Evolutionary conservation across 805 yeast genomes (phyloP), one percentile per base, ranked within the genome.

Genomic region (Crinitomyces ghanaensis): DNA sequence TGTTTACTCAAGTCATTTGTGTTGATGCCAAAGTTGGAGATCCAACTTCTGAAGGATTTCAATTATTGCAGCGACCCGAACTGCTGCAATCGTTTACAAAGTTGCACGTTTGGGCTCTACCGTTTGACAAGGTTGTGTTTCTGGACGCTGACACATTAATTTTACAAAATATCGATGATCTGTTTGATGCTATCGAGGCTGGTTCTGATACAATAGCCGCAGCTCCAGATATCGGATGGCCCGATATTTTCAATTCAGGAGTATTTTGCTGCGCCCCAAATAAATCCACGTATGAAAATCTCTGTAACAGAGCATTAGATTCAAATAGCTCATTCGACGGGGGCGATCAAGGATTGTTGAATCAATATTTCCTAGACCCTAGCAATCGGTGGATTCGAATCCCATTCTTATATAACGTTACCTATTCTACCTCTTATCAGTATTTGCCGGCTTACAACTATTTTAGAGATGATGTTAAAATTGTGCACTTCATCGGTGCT

Each of bases 341-440:
- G 26, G 88, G 93, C 2, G 96, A 85, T 56, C 96, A 85, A 55
- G 96, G 96, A 8, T 62, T 85, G 23, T 62, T 85, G 41, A 85
- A 85, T 54, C 81, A 80, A 49, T 77, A 69, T 48, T 83, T 81
- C 51, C 44, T 38, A 9, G 39, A 34, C 21, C 21, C 18, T 13
- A 7, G 17, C 5, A 20, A 19, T 12, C 13, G 24, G 6, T 86
- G 96, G 95, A 54, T 63, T 20, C 66, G 72, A 30, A 57, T 91
- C 30, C 86, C 96, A 2, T 88, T 86, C 46, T 45, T 72, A 29
- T 88, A 74, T 62, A 88, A 88, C 49, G 93, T 88, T 20, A 88
- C 96, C 34, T 66, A 72, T 22, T 63, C 65, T 15, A 54, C 68
- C 5, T 64, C 66, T 31, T 82, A 82, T 50, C 77, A 82, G 56